Base-by-base conservation (phyloP, 1,139 yeast genomes). In the Debaryomyces psychrophilus region DNA sequence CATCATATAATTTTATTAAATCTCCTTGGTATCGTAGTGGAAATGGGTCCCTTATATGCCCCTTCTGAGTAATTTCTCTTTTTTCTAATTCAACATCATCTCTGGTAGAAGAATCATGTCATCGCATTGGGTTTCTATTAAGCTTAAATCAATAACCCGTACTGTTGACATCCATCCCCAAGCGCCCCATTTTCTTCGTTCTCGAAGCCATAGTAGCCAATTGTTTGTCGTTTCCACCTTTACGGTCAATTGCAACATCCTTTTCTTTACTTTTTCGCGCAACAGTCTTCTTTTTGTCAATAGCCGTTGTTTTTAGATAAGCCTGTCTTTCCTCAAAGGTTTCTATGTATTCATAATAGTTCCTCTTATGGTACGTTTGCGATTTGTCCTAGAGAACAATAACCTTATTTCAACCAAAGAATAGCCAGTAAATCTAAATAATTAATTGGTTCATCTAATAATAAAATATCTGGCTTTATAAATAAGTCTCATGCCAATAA, bases 21-120 rank as follows among this genome's bases (percentile, higher is more conserved):
- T 38, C 42, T 18, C 42, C 35, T 20, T 38, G 42, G 20, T 38
- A 38, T 12, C 42, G n/a, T 38, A 29, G 22, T 4, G 42, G 25
- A 4, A 4, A 18, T 20, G 36, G 42, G 9, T 28, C 36, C n/a
- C 27, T 35, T 14, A 38, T 29, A 17, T 25, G 15, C 35, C 41
- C 27, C 14, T 8, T 29, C 23, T 38, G 35, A 5, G 36, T 17
- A 11, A 31, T 22, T 28, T 28, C 25, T 22, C 28, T 28, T 12
- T 7, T 18, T 12, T 38, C 42, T n/a, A 38, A 26, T 28, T 28
- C 35, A 22, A 28, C 27, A 18, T 38, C 22, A 38, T 38, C 35
- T 38, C 42, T 38, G n/a, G n/a, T n/a, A 12, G 9, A 6, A 2
- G 35, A 23, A 12, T 38, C 17, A 22, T 38, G 42, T 5, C 15